Evolutionary conservation across 2,329 filamentous ascomycete genomes (phyloP), one percentile per base, ranked within the genome.

Genomic region (Phyllachora maydis): DNA sequence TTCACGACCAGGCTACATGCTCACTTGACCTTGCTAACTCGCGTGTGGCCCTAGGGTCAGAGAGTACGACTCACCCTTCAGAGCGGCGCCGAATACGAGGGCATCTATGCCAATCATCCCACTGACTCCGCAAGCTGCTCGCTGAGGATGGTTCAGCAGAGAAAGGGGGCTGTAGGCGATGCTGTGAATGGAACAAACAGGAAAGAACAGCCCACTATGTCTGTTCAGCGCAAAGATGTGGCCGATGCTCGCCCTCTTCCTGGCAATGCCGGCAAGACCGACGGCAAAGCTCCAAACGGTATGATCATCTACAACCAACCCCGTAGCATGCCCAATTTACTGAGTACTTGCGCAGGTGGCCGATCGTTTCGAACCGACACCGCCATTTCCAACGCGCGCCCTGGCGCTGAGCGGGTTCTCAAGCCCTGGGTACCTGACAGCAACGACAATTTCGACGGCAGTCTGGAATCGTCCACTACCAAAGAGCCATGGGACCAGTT

Each of bases 401-500:
- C 60, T 21, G 59, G 66, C 23, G 67, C 65, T 28, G 79, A 91
- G 47, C 70, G 82, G 29, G 57, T 67, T 24, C 56, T 95, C 19
- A 71, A 92, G 41, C 71, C 63, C 36, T 95, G 83, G 82, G 66
- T 82, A 26, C 68, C 78, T 5, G 71, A 70, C 33, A 46, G 59
- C 10, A 46, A 56, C 4, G 68, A 72, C 31, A 60, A 61, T 14
- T 45, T 65, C 19, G 73, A 83, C 39, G 58, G 77, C 33, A 73
- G 74, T 22, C 57, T 93, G 13, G 81, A 88, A 37, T 65, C 54
- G 23, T 36, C 56, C 3, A 36, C 42, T n/a, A 47, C 43, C 24
- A 39, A 47, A 10, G 54, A 50, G 5, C 54, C 50, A 7, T 98
- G 88, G 88, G 85, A 98, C 43, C 88, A 98, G 45, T 98, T 98